phyloP scores from a whole-genome alignment of 192 early-diverging fungal genomes.

The Backusella westeae region DNA sequence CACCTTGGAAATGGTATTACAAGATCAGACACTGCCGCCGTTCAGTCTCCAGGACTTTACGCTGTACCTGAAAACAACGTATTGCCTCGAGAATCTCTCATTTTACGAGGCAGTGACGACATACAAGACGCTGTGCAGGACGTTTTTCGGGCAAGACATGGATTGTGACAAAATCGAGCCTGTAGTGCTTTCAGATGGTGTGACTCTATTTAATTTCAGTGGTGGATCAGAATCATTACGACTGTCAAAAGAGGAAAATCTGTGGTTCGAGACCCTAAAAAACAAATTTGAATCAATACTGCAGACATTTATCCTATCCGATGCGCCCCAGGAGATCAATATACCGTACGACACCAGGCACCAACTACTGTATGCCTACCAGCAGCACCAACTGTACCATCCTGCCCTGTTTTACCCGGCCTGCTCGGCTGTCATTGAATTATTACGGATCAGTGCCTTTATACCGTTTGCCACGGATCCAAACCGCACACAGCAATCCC shows the following conservation, averaged over 20 bases:
- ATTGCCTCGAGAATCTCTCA: conserved; percentile 38
- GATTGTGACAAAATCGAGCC: neutral
- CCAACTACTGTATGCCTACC: conserved; percentile 25
- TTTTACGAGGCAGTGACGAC: conserved; percentile 32
- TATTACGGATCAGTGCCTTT: conserved; percentile 30
- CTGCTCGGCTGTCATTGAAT: conserved; percentile 23
- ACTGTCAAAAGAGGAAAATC: conserved; percentile 11
- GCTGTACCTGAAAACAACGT: conserved; percentile 30
- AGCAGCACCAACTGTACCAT: conserved; percentile 23
- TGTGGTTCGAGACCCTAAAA: conserved; percentile 25
- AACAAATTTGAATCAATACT: conserved; percentile 30
- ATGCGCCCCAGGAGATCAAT: conserved; percentile 39
- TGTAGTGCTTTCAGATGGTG: neutral
- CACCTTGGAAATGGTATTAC: conserved; percentile 23
- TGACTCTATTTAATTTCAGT: neutral
- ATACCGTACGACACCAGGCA: conserved; percentile 29
- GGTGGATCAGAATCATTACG: neutral
- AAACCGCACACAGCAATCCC: neutral
- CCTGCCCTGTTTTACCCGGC: conserved; percentile 31
- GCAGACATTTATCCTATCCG: conserved; percentile 22
- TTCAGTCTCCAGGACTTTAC: conserved; percentile 33
- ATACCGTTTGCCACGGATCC: conserved; percentile 20
- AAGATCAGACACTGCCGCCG: conserved; percentile 15
- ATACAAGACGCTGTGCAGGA: conserved; percentile 25
- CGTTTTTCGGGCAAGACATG: conserved; percentile 9